Evolutionary conservation across 1,139 yeast genomes (phyloP).

Genomic region (Zygosaccharomyces sapae): DNA sequence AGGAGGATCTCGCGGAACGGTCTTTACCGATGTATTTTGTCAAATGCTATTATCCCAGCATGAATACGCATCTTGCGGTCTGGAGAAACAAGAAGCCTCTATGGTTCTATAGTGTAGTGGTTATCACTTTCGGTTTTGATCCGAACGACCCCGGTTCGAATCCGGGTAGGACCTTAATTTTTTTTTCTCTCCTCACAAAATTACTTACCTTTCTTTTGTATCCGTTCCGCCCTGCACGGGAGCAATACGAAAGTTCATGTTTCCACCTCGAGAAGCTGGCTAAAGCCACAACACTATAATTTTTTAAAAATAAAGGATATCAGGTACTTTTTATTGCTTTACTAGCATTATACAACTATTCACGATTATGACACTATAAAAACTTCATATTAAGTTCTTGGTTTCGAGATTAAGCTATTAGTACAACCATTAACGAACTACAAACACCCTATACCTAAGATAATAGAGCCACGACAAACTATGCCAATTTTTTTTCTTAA

Average conservation of each 20-base stretch:
- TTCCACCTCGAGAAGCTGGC: too few relatives aligned
- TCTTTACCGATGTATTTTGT: too few relatives aligned
- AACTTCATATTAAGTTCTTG: neutral
- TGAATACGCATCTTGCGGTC: neutral
- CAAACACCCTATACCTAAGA: conserved; percentile 20
- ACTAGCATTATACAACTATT: neutral
- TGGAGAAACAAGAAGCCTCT: neutral
- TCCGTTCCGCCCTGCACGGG: too few relatives aligned
- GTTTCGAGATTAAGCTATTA: neutral
- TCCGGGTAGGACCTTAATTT: conserved; percentile 80
- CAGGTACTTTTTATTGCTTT: neutral
- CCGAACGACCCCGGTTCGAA: conserved; percentile 94
- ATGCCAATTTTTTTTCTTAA: conserved; percentile 1
- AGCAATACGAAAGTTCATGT: too few relatives aligned
- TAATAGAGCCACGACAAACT: conserved; percentile 3
- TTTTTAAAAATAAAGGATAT: neutral
- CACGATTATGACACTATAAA: neutral
- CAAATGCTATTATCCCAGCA: too few relatives aligned
- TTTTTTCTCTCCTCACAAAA: neutral
- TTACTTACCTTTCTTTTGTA: too few relatives aligned
- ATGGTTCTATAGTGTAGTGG: conserved; percentile 54
- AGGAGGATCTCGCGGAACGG: neutral
- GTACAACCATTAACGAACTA: conserved; percentile 20
- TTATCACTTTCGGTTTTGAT: conserved; percentile 66
- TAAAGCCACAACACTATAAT: too few relatives aligned